Conservation (phyloP, 257 asterid genomes). For the Gentiana straminea region DNA sequence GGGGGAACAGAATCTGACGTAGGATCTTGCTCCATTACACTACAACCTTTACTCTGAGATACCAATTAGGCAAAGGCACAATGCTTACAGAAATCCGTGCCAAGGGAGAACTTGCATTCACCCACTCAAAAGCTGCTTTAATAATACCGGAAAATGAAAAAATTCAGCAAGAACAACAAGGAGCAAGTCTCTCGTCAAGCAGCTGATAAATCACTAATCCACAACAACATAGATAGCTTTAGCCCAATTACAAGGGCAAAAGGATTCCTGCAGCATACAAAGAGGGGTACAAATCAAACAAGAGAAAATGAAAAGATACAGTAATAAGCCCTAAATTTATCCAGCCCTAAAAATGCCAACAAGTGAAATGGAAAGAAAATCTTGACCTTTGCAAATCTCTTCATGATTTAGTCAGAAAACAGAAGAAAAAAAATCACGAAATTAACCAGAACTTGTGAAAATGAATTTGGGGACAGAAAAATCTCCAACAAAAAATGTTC, state of each 20-base stretch:
- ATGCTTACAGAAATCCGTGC: not conserved
- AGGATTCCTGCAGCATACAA: conserved; percentile 32
- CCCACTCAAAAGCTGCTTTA: too few species aligned
- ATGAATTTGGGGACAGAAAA: not conserved
- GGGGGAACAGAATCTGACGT: conserved; percentile 36
- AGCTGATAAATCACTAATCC: conserved; percentile 4
- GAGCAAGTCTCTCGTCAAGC: conserved; percentile 1
- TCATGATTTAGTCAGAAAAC: not conserved
- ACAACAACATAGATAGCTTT: conserved; percentile 7
- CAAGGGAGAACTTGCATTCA: too few species aligned
- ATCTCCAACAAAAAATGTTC: not conserved
- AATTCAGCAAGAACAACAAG: not conserved
- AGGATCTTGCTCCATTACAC: conserved; percentile 58
- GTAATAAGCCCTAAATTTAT: not conserved
- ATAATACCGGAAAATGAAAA: too few species aligned
- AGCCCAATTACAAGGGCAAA: conserved; percentile 8
- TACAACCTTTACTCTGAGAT: conserved; percentile 11
- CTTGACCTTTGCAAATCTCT: not conserved
- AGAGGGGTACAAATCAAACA: conserved; percentile 1
- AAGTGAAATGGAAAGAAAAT: conserved; percentile 15
- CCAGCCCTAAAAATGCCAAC: conserved; percentile 1
- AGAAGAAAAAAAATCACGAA: not conserved
- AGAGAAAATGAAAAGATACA: conserved; percentile 1
- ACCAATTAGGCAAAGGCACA: conserved; percentile 6
- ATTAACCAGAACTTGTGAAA: not conserved